Evolutionary conservation across 192 early-diverging fungal genomes (phyloP).

Genomic region (Umbelopsis sp.): DNA sequence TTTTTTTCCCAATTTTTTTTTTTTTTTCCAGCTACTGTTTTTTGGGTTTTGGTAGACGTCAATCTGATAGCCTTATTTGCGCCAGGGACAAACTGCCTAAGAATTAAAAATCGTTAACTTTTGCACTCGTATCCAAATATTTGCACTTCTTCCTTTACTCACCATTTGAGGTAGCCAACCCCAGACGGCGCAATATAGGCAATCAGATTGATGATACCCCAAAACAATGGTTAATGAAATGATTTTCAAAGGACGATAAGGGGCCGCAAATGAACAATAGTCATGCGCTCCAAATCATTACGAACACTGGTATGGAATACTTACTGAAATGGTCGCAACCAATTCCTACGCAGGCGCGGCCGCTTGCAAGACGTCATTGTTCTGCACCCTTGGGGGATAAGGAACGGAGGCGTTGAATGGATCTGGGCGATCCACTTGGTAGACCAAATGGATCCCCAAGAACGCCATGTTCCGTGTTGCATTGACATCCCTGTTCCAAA

Average conservation of each 20-base stretch:
- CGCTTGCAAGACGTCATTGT: not conserved
- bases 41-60: too few species aligned
- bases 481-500: not conserved
- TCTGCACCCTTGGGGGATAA: not conserved
- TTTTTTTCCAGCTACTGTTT: too few species aligned
- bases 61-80: too few species aligned
- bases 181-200: too few species aligned
- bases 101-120: too few species aligned
- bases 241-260: not conserved
- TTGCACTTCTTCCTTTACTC: too few species aligned
- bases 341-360: not conserved
- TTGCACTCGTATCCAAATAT: too few species aligned
- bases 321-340: not conserved
- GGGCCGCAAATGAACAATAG: constrained; percentile 7
- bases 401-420: not conserved
- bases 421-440: not conserved
- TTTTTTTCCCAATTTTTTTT: too few species aligned
- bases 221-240: constrained; percentile 1
- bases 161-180: too few species aligned
- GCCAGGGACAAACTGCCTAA: too few species aligned
- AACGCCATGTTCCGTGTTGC: not conserved
- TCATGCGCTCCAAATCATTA: constrained; percentile 8
- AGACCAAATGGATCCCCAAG: not conserved
- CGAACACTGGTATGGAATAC: constrained; percentile 3
- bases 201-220: too few species aligned